Evolutionary conservation across 75 land plant species (phyloP), one percentile per base, ranked within the genome.

Genomic region (Larix kaempferi): DNA sequence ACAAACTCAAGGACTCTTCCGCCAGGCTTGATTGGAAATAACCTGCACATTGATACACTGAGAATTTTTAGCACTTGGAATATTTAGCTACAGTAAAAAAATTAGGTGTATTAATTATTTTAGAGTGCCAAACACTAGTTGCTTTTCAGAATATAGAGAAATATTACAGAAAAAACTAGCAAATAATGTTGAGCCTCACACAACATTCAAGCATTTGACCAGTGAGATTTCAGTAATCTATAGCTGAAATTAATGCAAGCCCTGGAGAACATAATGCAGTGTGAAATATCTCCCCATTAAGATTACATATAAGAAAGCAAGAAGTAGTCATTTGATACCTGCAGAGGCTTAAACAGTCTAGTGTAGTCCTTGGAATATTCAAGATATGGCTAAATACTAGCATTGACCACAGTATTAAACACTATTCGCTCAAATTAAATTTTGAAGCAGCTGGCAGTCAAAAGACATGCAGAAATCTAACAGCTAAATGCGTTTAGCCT

Each of bases 21-120:
- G 69, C 91, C 91, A 22, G 82, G 62, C 26, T 75, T 84, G 58
- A 84, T 81, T 39, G 93, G 91, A 77, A 79, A 87, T 44, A 58
- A 73, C 78, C 93, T 91, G 76, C 37, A 64, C 17, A 67, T 67
- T 7, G 49, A 67, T 49, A 49, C 54, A 49, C 54, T 29, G 33
- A 10, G 10, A 39, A 49, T 10, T 10, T 10, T 49, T 49, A 49
- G 54, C 54, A 49, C 10, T 49, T 49, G 54, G 54, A 49, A 49
- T 49, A 44, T 5, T 39, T 44, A 67, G 21, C 19, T 35, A 17
- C 5, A 27, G 25, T 11, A 69, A 69, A 49, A 49, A 8, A 41
- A 21, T 21, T 69, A 4, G 14, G 13, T 69, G 73, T n/a, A 49
- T 10, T 49, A 41, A 17, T 19, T 69, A 3, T 41, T 69, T 69